phyloP scores from a whole-genome alignment of 192 early-diverging fungal species.

The Spizellomyces punctatus region DNA sequence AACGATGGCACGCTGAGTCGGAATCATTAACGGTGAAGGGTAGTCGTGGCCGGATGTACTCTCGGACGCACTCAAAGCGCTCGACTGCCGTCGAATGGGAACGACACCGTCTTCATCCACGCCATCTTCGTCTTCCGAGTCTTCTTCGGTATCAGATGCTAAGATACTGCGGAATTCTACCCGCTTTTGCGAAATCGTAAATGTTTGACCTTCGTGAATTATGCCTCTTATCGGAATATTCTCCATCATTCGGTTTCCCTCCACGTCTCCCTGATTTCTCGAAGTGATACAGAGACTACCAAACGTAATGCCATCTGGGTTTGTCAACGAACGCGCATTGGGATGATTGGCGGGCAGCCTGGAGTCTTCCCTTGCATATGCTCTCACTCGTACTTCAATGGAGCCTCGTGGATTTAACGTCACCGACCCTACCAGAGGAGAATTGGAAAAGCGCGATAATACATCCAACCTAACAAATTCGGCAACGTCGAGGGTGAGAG shows the following conservation, averaged over 20 bases:
- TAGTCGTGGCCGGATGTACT: slow-evolving; percentile 5
- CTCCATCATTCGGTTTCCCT: slow-evolving; percentile 50
- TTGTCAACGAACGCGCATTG: slow-evolving; percentile 50
- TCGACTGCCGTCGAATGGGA: background rate
- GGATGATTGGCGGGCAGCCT: slow-evolving; percentile 60
- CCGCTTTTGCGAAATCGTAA: slow-evolving; percentile 65
- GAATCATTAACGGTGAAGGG: background rate
- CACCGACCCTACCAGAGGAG: slow-evolving; percentile 69
- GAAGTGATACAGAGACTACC: slow-evolving; percentile 71
- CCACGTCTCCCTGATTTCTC: slow-evolving; percentile 30
- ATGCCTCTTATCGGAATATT: slow-evolving; percentile 67
- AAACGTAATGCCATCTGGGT: slow-evolving; percentile 65
- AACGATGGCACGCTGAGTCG: slow-evolving; percentile 49
- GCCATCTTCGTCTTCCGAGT: slow-evolving; percentile 32
- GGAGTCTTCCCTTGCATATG: slow-evolving; percentile 62
- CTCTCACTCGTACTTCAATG: slow-evolving; percentile 70
- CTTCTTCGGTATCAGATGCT: slow-evolving; percentile 62
- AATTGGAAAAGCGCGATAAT: slow-evolving; percentile 80
- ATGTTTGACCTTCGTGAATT: slow-evolving; percentile 69
- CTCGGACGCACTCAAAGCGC: slow-evolving; percentile 2
- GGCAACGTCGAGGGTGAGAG: slow-evolving; percentile 61
- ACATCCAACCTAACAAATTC: slow-evolving; percentile 70
- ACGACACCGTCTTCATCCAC: background rate
- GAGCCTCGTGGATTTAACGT: slow-evolving; percentile 64
- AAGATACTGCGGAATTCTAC: slow-evolving; percentile 69